Evolutionary conservation across 1,139 yeast genomes (phyloP).

Genomic region (Geotrichum bryndzae): DNA sequence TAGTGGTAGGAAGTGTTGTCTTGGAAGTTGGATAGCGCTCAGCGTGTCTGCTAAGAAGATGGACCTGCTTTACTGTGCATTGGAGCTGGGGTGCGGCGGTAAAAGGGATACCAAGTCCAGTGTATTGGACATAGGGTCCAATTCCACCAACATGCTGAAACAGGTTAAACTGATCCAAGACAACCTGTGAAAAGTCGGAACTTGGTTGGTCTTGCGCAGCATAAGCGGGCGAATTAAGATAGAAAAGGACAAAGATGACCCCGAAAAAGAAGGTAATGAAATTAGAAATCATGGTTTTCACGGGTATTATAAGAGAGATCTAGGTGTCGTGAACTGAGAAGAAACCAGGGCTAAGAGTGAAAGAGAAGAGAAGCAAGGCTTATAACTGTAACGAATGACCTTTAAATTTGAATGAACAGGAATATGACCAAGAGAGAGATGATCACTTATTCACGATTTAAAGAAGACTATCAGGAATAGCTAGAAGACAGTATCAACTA

Average conservation of each 20-base stretch:
- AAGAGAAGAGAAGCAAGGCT: not conserved
- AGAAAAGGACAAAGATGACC: not conserved
- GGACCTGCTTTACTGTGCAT: slow-evolving; percentile 21
- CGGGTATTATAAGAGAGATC: not conserved
- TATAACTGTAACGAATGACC: not conserved
- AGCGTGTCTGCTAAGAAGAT: slow-evolving; percentile 21
- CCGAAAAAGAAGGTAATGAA: not conserved
- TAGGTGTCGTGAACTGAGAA: not conserved
- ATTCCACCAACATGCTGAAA: slow-evolving; percentile 18
- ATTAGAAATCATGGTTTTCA: not conserved
- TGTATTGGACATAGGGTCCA: slow-evolving; percentile 37
- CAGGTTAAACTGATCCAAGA: slow-evolving; percentile 9
- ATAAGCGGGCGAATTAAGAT: not conserved
- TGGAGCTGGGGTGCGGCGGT: slow-evolving; percentile 23
- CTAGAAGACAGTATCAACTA: no score
- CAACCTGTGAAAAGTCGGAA: not conserved
- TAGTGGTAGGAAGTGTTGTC: slow-evolving; percentile 12
- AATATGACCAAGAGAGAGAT: no score
- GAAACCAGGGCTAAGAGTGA: not conserved
- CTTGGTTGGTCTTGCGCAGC: not conserved
- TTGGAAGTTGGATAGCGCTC: slow-evolving; percentile 21
- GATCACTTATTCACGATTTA: no score
- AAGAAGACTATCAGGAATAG: no score
- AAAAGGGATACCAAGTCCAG: slow-evolving; percentile 36
- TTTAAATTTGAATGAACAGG: no score